Conservation (phyloP, 1,284 basidiomycete genomes). For the Sporisorium graminicola region DNA sequence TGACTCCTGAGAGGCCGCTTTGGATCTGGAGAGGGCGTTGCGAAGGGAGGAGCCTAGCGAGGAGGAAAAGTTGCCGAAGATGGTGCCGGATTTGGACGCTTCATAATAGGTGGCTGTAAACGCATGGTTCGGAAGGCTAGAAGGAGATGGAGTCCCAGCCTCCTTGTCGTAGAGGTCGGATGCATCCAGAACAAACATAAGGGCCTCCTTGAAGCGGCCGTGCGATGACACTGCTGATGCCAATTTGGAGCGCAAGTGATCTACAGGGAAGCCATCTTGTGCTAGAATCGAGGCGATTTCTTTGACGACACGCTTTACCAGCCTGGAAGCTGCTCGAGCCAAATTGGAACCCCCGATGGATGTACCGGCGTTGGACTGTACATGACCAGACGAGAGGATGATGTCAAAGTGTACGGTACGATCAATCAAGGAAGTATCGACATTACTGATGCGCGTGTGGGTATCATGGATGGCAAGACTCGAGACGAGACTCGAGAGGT, state of each 20-base stretch:
- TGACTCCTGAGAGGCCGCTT: neutral
- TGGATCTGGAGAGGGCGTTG: slow-evolving; percentile 9
- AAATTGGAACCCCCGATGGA: slow-evolving; percentile 40
- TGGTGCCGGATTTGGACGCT: slow-evolving; percentile 4
- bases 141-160: neutral
- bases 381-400: slow-evolving; percentile 1
- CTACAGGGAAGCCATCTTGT: slow-evolving; percentile 49
- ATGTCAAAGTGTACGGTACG: slow-evolving; percentile 67
- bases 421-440: slow-evolving; percentile 68
- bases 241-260: slow-evolving; percentile 26
- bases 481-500: slow-evolving; percentile 67
- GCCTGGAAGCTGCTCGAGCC: slow-evolving; percentile 12
- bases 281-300: slow-evolving; percentile 31
- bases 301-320: slow-evolving; percentile 40
- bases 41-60: slow-evolving; percentile 36
- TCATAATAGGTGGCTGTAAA: neutral
- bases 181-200: slow-evolving; percentile 20
- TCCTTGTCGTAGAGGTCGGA: slow-evolving; percentile 17
- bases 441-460: slow-evolving; percentile 31
- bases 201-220: slow-evolving; percentile 23
- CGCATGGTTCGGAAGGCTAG: slow-evolving; percentile 8
- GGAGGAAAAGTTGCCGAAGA: slow-evolving; percentile 13
- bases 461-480: slow-evolving; percentile 26
- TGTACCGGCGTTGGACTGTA: neutral
- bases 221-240: slow-evolving; percentile 2